phyloP scores from a whole-genome alignment of 352 stramenopile genomes.

The Chrysophaeum taylorii region DNA sequence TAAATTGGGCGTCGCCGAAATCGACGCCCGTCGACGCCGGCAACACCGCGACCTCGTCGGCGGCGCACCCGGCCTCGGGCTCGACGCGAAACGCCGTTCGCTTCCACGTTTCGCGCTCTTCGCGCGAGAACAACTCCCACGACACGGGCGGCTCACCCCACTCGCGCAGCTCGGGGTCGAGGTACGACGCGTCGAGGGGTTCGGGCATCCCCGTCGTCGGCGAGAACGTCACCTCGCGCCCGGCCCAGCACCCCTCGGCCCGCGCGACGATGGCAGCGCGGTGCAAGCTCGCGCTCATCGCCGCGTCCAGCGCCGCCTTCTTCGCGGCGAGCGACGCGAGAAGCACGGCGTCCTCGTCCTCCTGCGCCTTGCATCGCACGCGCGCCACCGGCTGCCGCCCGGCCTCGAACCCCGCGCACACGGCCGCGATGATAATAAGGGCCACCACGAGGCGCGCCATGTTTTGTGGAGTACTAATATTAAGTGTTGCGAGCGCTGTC shows the following conservation, averaged over 20 bases:
- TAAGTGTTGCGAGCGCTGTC: too few relatives aligned
- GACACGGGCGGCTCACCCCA: not conserved
- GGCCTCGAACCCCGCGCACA: too few relatives aligned
- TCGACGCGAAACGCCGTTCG: not conserved
- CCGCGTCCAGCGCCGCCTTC: too few relatives aligned
- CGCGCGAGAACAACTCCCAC: not conserved
- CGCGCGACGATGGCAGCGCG: too few relatives aligned
- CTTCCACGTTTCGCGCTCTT: not conserved
- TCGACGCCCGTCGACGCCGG: not conserved
- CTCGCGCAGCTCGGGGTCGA: not conserved
- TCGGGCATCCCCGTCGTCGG: not conserved
- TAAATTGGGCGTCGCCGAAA: not conserved
- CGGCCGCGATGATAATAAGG: too few relatives aligned
- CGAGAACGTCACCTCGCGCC: not conserved
- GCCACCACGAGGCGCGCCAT: too few relatives aligned
- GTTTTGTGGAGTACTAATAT: too few relatives aligned
- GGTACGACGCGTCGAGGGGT: not conserved
- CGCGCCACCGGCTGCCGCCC: too few relatives aligned
- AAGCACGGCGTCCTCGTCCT: too few relatives aligned
- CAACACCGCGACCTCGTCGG: not conserved
- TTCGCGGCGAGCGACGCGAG: too few relatives aligned
- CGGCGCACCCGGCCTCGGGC: conserved; percentile 3
- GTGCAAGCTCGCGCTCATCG: too few relatives aligned
- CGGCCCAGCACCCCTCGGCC: conserved; percentile 8
- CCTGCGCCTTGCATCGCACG: too few relatives aligned